phyloP scores from a whole-genome alignment of 306 rosid genomes.

The Vigna reflexopilosa region DNA sequence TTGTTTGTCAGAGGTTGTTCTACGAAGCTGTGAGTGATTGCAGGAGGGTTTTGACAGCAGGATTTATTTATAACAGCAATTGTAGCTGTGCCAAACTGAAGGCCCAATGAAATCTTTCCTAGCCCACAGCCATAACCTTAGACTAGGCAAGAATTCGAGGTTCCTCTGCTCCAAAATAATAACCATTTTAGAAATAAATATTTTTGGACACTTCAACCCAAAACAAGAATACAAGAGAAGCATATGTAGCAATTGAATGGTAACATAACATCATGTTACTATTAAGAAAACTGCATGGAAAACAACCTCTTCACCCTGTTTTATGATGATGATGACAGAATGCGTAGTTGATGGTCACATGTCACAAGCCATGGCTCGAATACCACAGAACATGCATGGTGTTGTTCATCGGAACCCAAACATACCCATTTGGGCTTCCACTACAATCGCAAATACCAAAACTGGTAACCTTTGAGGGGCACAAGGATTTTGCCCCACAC shows the following conservation, averaged over 20 bases:
- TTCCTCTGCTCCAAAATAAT: too few species aligned
- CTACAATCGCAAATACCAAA: conserved; percentile 3
- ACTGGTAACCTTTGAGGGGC: neutral
- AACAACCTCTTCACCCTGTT: too few species aligned
- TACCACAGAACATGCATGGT: too few species aligned
- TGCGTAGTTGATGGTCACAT: neutral
- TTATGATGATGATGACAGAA: too few species aligned
- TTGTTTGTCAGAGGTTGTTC: neutral
- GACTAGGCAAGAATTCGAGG: neutral
- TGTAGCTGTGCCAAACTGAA: neutral
- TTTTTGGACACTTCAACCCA: too few species aligned
- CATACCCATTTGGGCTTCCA: conserved; percentile 8
- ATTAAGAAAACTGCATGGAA: too few species aligned
- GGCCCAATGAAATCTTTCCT: neutral
- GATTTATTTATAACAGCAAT: neutral
- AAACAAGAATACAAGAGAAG: too few species aligned
- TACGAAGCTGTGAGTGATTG: neutral
- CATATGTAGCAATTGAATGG: too few species aligned
- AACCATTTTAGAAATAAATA: too few species aligned
- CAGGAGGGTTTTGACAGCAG: neutral
- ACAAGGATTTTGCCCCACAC: neutral
- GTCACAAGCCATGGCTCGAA: neutral
- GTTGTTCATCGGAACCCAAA: too few species aligned
- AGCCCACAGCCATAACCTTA: neutral
- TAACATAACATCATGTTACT: too few species aligned